Conservation (phyloP, 202 grass and related monocot genomes). For the Zizania palustris region DNA sequence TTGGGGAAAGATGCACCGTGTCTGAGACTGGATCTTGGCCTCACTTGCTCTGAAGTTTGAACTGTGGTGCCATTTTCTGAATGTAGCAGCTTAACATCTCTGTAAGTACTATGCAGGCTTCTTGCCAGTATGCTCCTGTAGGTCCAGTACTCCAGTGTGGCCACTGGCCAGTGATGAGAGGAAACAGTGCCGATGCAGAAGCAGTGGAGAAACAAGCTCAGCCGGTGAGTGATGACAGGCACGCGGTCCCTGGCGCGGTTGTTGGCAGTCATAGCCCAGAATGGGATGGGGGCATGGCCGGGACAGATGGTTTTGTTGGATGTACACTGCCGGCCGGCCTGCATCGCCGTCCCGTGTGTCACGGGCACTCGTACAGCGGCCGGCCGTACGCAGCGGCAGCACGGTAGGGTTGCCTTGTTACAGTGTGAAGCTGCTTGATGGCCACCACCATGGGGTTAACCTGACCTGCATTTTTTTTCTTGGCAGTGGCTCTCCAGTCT, state of each 20-base stretch:
- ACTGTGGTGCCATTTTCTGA: slow-evolving; percentile 13
- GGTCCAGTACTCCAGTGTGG: not conserved
- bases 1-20: not conserved
- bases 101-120: slow-evolving; percentile 36
- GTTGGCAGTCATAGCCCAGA: slow-evolving; percentile 12
- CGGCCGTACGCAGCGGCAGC: not conserved
- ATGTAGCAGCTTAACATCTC: not conserved
- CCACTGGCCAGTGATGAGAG: not conserved
- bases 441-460: slow-evolving; percentile 26
- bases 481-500: slow-evolving; percentile 2
- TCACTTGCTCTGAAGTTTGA: slow-evolving; percentile 5
- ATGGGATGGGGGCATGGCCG: slow-evolving; percentile 41
- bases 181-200: not conserved
- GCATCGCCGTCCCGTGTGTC: slow-evolving; percentile 34
- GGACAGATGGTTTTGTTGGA: slow-evolving; percentile 31
- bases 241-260: slow-evolving; percentile 33
- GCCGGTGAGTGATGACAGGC: not conserved
- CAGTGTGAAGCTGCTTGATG: not conserved
- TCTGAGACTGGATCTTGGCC: not conserved
- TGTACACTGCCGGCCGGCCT: slow-evolving; percentile 41
- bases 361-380: slow-evolving; percentile 17
- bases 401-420: not conserved
- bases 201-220: not conserved
- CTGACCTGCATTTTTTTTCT: slow-evolving; percentile 4
- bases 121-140: slow-evolving; percentile 23